These are phyloP conservation scores for Capsicum pubescens DNA, from an alignment of 257 asterid species.

Conservation along the genomic window DNA sequence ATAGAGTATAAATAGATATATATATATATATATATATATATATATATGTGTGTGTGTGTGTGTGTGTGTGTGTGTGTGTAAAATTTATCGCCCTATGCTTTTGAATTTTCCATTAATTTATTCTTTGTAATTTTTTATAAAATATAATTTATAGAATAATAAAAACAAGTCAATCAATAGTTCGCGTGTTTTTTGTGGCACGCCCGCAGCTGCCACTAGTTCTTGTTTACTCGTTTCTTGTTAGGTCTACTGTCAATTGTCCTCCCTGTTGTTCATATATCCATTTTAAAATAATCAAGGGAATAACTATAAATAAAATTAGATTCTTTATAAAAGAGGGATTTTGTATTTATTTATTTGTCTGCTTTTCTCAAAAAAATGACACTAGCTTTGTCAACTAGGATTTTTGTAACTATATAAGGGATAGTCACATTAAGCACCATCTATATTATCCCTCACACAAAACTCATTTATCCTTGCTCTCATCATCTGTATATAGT, in stretches of 20 bases:
- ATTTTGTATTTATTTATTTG: not conserved
- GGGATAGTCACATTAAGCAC: not conserved
- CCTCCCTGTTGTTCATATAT: slow-evolving; percentile 13
- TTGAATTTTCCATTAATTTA: not conserved
- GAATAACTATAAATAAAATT: not conserved
- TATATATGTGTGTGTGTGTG: too few species aligned
- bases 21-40: too few species aligned
- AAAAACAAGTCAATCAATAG: not conserved
- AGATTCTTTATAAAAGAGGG: not conserved
- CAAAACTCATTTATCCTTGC: slow-evolving; percentile 14
- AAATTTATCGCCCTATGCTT: not conserved
- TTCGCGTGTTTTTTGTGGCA: not conserved
- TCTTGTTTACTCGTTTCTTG: not conserved
- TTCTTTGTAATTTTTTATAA: not conserved
- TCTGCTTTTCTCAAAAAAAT: not conserved
- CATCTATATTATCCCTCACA: not conserved
- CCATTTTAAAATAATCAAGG: not conserved
- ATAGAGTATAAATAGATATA: too few species aligned
- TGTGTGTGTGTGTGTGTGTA: not conserved
- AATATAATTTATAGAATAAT: not conserved
- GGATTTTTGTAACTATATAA: not conserved
- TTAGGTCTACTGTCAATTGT: slow-evolving; percentile 26
- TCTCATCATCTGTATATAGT: not conserved
- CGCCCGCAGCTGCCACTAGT: not conserved
- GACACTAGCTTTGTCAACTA: not conserved